Percentiles rank a stretch among this genome's conserved stretches.
phyloP scores from a whole-genome alignment of 1,284 basidiomycete genomes.

The Agaricales sp. region DNA sequence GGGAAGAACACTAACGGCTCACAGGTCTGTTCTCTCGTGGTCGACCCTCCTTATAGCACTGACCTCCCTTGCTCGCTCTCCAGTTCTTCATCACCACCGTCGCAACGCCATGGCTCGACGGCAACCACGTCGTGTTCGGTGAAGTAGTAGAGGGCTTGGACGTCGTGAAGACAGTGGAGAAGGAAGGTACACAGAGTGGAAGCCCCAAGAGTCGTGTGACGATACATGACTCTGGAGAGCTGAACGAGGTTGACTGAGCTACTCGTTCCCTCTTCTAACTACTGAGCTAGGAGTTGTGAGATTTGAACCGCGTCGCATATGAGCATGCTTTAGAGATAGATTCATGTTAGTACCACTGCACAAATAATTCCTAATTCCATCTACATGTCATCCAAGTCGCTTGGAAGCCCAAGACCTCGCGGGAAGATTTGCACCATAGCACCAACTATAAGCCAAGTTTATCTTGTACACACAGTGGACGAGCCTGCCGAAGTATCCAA shows the following conservation, averaged over 20 bases:
- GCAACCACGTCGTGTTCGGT: constrained; percentile 78
- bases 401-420: too few relatives aligned
- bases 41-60: neutral
- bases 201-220: constrained; percentile 33
- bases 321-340: too few relatives aligned
- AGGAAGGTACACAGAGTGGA: constrained; percentile 38
- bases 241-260: constrained; percentile 1
- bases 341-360: too few relatives aligned
- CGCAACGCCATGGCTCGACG: constrained; percentile 65
- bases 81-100: constrained; percentile 58
- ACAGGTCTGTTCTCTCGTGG: constrained; percentile 13
- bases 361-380: too few relatives aligned
- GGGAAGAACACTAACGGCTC: constrained; percentile 44
- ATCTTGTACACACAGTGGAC: too few relatives aligned
- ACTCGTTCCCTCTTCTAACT: too few relatives aligned
- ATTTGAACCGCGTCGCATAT: too few relatives aligned
- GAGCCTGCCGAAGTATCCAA: too few relatives aligned
- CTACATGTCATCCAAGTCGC: too few relatives aligned
- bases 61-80: neutral
- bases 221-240: constrained; percentile 40
- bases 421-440: too few relatives aligned
- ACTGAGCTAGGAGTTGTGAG: too few relatives aligned
- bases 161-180: constrained; percentile 60
- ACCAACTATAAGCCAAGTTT: too few relatives aligned
- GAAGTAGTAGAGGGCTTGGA: constrained; percentile 57